Conservation (phyloP, 176 grass and related monocot species). For the Eremochloa ophiuroides region DNA sequence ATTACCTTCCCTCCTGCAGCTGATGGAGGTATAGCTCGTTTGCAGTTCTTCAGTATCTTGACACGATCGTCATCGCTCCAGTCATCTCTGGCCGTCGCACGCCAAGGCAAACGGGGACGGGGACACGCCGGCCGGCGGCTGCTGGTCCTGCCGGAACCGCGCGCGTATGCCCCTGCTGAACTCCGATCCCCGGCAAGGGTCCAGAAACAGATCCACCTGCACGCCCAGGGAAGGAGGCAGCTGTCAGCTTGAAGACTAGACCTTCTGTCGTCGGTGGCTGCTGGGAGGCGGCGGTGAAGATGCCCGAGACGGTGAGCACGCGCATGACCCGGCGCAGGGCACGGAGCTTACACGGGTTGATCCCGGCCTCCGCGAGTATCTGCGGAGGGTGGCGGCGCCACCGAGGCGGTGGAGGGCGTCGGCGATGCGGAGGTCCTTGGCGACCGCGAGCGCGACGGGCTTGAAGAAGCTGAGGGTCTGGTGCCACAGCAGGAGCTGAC, state of each 20-base stretch:
- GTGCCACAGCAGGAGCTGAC: background rate
- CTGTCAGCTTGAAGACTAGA: background rate
- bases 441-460: background rate
- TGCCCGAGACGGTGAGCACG: background rate
- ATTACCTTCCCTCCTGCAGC: background rate
- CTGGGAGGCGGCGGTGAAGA: background rate
- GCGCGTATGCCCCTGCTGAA: background rate
- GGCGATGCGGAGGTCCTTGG: background rate
- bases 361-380: background rate
- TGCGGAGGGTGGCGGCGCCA: background rate
- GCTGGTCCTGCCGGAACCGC: background rate
- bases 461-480: slow-evolving; percentile 1
- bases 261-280: background rate
- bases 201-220: background rate
- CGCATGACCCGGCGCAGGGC: background rate
- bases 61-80: background rate
- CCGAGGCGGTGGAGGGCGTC: background rate
- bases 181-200: background rate
- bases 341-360: background rate
- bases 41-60: background rate
- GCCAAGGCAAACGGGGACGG: background rate
- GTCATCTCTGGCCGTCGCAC: background rate
- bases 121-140: background rate
- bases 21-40: background rate
- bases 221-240: background rate